Conservation (phyloP, 345 rosid genomes). For the Melastoma malabathricum region DNA sequence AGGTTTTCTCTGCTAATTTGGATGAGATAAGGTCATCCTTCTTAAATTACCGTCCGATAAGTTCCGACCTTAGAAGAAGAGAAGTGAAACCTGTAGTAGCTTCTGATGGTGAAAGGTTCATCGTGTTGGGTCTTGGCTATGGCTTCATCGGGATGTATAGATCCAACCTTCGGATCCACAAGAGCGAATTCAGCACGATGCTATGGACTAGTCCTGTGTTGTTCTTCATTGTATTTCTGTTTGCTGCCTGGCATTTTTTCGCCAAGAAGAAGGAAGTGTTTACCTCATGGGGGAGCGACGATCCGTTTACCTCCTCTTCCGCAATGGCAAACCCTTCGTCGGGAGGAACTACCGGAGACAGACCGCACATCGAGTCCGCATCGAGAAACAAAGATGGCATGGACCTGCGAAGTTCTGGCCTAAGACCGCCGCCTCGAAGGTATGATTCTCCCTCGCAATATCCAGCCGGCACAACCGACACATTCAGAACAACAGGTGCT, state of each 20-base stretch:
- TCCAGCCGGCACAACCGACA: constrained; percentile 41
- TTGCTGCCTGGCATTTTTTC: constrained; percentile 86
- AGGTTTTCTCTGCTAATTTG: constrained; percentile 56
- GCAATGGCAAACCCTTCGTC: constrained; percentile 30
- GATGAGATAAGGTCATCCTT: constrained; percentile 69
- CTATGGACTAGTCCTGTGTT: constrained; percentile 78
- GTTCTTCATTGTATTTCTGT: constrained; percentile 67
- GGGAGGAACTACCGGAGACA: constrained; percentile 37
- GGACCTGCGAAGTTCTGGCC: constrained; percentile 43
- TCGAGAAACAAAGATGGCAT: constrained; percentile 43
- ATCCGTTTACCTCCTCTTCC: constrained; percentile 50
- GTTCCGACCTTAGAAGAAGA: constrained; percentile 12
- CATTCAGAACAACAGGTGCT: constrained; percentile 53
- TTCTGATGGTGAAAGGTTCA: constrained; percentile 65
- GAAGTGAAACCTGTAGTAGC: constrained; percentile 46
- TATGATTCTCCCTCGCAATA: constrained; percentile 55
- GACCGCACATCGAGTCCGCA: constrained; percentile 45
- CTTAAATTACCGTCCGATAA: constrained; percentile 29
- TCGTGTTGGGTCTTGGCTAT: constrained; percentile 70
- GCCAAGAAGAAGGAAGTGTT: constrained; percentile 94
- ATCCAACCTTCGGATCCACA: constrained; percentile 51
- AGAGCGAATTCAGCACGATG: constrained; percentile 61
- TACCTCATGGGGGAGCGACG: constrained; percentile 91
- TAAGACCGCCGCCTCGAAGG: constrained; percentile 35
- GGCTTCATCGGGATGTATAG: constrained; percentile 69